Conservation (phyloP, 2,329 filamentous ascomycete genomes). For the Fusarium irregulare region DNA sequence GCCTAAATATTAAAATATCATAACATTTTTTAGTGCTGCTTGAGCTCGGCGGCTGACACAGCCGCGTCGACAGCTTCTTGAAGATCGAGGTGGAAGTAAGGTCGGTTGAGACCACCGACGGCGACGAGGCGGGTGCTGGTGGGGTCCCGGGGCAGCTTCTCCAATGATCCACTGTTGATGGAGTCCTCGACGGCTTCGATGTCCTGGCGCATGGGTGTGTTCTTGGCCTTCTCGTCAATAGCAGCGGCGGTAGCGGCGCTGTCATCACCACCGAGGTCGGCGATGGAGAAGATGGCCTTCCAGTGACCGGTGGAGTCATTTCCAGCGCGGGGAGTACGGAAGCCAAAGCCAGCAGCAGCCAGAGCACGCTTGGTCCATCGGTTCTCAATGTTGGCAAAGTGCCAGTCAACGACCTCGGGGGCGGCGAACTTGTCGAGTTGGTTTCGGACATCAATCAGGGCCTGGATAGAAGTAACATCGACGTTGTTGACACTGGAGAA, state of each 20-base stretch:
- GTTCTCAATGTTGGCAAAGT: constrained; percentile 64
- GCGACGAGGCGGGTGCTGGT: constrained; percentile 51
- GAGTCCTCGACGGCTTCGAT: constrained; percentile 46
- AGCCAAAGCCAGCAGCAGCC: constrained; percentile 65
- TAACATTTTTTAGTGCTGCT: constrained; percentile 36
- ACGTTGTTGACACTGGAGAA: constrained; percentile 66
- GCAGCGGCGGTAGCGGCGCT: constrained; percentile 69
- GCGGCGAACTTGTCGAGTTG: constrained; percentile 63
- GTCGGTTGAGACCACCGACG: constrained; percentile 60
- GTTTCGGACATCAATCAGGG: constrained; percentile 65
- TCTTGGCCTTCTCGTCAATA: constrained; percentile 66
- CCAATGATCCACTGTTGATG: constrained; percentile 39
- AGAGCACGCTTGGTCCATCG: constrained; percentile 68
- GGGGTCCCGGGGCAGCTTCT: constrained; percentile 47
- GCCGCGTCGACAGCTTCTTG: constrained; percentile 61
- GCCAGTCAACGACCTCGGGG: constrained; percentile 60
- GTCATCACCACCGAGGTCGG: constrained; percentile 79
- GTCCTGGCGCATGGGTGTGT: constrained; percentile 40
- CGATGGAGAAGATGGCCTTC: constrained; percentile 92
- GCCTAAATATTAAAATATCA: neutral
- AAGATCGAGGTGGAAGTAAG: constrained; percentile 65
- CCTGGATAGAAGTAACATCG: constrained; percentile 66
- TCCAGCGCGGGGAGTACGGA: constrained; percentile 47
- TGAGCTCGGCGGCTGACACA: constrained; percentile 51
- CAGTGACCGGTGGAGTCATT: constrained; percentile 47